phyloP scores from a whole-genome alignment of 805 yeast species.

The Metschnikowia gruessii region DNA sequence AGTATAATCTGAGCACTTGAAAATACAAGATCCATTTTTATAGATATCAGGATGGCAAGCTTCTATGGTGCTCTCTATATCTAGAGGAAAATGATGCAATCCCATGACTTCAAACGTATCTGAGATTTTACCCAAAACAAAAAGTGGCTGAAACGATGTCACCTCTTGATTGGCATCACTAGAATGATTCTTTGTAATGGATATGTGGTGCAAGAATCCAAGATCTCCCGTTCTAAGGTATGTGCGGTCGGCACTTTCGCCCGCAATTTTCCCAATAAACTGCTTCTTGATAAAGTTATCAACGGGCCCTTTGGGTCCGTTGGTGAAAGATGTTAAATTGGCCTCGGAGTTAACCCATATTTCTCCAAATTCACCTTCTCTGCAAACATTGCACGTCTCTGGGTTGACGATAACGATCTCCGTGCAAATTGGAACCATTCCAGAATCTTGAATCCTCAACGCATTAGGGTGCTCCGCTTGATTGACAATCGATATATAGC shows the following conservation, averaged over 20 bases:
- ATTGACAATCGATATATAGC: conserved; percentile 74
- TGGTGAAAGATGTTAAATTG: conserved; percentile 59
- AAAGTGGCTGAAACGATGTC: conserved; percentile 66
- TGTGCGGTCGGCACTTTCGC: conserved; percentile 58
- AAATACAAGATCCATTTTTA: conserved; percentile 60
- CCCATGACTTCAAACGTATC: conserved; percentile 92
- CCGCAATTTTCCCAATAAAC: conserved; percentile 60
- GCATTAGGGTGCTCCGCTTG: conserved; percentile 68
- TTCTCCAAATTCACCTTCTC: conserved; percentile 92
- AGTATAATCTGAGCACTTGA: conserved; percentile 78
- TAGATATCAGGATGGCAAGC: conserved; percentile 53
- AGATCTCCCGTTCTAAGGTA: conserved; percentile 91
- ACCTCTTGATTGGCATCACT: conserved; percentile 28
- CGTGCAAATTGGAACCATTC: conserved; percentile 93
- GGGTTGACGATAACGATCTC: conserved; percentile 95
- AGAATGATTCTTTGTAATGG: conserved; percentile 39
- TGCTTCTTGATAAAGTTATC: conserved; percentile 51
- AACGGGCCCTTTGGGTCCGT: conserved; percentile 49
- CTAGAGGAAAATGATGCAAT: conserved; percentile 83
- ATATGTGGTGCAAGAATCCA: conserved; percentile 83
- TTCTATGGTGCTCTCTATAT: conserved; percentile 58
- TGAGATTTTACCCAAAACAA: conserved; percentile 77
- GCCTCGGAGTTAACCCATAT: conserved; percentile 95
- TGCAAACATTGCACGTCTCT: conserved; percentile 75
- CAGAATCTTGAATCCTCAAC: conserved; percentile 84